Evolutionary conservation across 2,329 filamentous ascomycete species (phyloP).

Genomic region (Colletotrichum salicis): DNA sequence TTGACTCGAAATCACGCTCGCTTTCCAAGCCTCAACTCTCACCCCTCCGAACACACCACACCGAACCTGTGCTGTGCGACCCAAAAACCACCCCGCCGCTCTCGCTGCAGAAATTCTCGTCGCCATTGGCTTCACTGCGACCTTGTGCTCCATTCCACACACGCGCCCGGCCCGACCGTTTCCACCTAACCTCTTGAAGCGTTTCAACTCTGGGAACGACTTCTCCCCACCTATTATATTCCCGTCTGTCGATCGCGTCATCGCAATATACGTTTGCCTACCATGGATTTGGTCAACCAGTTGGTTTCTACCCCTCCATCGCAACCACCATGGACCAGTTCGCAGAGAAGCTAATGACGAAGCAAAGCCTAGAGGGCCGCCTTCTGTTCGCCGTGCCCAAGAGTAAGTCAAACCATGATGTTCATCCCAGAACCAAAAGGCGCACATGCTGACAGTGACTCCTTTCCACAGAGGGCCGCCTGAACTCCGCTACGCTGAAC

Average conservation of each 20-base stretch:
- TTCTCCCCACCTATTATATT: neutral
- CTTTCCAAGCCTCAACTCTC: neutral
- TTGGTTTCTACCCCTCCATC: slow-evolving; percentile 45
- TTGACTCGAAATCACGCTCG: slow-evolving; percentile 22
- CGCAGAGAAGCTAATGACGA: slow-evolving; percentile 32
- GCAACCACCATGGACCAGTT: slow-evolving; percentile 24
- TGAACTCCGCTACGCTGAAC: slow-evolving; percentile 88
- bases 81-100: neutral
- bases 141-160: slow-evolving; percentile 23
- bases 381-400: slow-evolving; percentile 98
- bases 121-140: slow-evolving; percentile 32
- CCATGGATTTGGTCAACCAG: slow-evolving; percentile 67
- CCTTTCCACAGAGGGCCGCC: slow-evolving; percentile 79
- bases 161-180: slow-evolving; percentile 30
- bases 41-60: neutral
- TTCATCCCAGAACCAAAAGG: neutral
- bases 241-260: neutral
- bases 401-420: slow-evolving; percentile 70
- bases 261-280: slow-evolving; percentile 22
- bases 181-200: slow-evolving; percentile 13
- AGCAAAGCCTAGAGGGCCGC: slow-evolving; percentile 83
- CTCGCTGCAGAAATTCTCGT: slow-evolving; percentile 24
- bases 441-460: slow-evolving; percentile 38
- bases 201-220: neutral
- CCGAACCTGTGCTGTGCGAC: slow-evolving; percentile 8